Conservation (phyloP, 2,329 filamentous ascomycete species). For the Thyridium curvatum region DNA sequence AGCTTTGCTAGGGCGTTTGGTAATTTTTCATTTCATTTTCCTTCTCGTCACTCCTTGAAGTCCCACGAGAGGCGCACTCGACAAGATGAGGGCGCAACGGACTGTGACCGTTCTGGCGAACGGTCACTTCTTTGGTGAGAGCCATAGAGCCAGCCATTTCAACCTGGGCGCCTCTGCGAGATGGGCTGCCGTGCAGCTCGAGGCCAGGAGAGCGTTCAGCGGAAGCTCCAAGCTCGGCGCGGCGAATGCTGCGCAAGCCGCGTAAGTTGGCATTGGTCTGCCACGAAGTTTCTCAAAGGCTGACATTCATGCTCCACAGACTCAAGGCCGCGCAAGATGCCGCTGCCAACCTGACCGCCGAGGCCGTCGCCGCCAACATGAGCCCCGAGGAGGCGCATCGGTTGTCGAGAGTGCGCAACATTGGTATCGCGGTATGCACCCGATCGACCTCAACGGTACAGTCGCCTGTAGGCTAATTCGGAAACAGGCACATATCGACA, state of each 20-base stretch:
- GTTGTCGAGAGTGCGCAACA: conserved; percentile 81
- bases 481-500: conserved; percentile 86
- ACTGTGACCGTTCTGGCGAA: conserved; percentile 29
- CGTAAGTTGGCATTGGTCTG: conserved; percentile 22
- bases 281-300: background rate
- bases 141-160: conserved; percentile 23
- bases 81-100: conserved; percentile 32
- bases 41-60: conserved; percentile 8
- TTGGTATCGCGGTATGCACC: conserved; percentile 92
- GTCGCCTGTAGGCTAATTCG: too few species aligned
- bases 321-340: conserved; percentile 49
- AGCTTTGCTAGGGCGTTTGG: too few species aligned
- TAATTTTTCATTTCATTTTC: conserved; percentile 8
- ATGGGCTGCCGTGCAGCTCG: conserved; percentile 23
- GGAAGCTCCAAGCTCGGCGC: conserved; percentile 25
- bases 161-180: conserved; percentile 22
- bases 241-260: conserved; percentile 26
- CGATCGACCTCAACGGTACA: too few species aligned
- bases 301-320: conserved; percentile 15
- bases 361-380: conserved; percentile 70
- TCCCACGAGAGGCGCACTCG: background rate
- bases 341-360: conserved; percentile 42
- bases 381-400: conserved; percentile 71
- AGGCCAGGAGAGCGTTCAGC: conserved; percentile 31
- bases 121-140: conserved; percentile 24